Percentiles rank a stretch among this genome's conserved stretches.
phyloP scores from a whole-genome alignment of 148 eudicot genomes.

The Vaccinium corymbosum region DNA sequence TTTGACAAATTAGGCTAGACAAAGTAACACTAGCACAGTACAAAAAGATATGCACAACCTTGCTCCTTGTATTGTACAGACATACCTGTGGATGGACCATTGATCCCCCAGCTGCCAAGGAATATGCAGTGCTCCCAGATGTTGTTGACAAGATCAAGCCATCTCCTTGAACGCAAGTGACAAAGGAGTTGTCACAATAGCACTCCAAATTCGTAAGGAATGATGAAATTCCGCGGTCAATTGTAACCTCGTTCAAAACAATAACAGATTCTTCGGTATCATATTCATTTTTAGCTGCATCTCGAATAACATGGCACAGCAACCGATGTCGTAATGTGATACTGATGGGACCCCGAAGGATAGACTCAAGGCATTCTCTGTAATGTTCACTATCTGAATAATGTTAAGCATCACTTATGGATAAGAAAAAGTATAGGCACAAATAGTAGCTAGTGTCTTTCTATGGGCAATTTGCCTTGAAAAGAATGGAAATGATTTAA shows the following conservation, averaged over 20 bases:
- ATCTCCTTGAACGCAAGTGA: slow-evolving; percentile 96
- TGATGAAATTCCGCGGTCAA: slow-evolving; percentile 92
- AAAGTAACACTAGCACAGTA: not conserved
- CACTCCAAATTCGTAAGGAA: slow-evolving; percentile 91
- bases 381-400: slow-evolving; percentile 77
- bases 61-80: not conserved
- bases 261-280: slow-evolving; percentile 80
- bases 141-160: slow-evolving; percentile 91
- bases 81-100: slow-evolving; percentile 98
- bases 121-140: slow-evolving; percentile 97
- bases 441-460: not conserved
- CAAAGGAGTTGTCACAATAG: slow-evolving; percentile 81
- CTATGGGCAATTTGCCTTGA: not conserved
- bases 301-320: slow-evolving; percentile 76
- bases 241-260: slow-evolving; percentile 91
- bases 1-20: not conserved
- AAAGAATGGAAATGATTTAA: not conserved
- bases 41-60: not conserved
- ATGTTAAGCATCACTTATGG: slow-evolving; percentile 43
- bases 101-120: slow-evolving; percentile 97
- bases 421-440: not conserved
- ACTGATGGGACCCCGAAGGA: slow-evolving; percentile 75
- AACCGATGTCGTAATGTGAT: slow-evolving; percentile 86
- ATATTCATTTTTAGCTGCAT: slow-evolving; percentile 60
- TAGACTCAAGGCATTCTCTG: slow-evolving; percentile 65